Evolutionary conservation across 2,329 filamentous ascomycete species (phyloP), one percentile per base, ranked within the genome.

Genomic region (Aspergillus pseudoviridinutans): DNA sequence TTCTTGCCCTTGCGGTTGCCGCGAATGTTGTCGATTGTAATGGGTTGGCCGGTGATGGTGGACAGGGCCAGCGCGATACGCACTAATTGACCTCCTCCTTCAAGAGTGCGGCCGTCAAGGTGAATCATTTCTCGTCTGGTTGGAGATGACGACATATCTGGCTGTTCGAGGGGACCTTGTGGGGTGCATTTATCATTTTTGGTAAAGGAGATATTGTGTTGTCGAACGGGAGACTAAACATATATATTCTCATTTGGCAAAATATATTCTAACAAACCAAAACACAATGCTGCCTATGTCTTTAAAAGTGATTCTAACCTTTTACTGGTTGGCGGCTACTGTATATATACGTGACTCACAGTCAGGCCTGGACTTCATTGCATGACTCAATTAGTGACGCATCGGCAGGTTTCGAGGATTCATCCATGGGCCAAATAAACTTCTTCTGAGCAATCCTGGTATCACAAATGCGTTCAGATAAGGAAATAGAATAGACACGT

Each of bases 21-120:
- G 7, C 84, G 80, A 55, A 87, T 83, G 58, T 80, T 69, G 46
- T 72, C 74, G 60, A 87, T 80, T 25, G 71, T 73, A 51, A 87
- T 70, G 1, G 83, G 77, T 1, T 69, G 77, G 24, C 68, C 68
- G 5, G 80, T 83, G 17, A 87, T 73, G 4, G 81, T 79, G 1
- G 84, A 82, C 2, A 87, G 71, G 14, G 79, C 78, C 8, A 85
- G 63, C 2, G 83, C 82, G 53, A 83, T 78, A 24, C 84, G 82
- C 47, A 86, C 74, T 2, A 87, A 75, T 68, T 87, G 84, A 14
- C 84, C 84, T 27, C 84, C 84, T 42, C 84, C 84, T 77, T 87
- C 84, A 22, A 86, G 79, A 3, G 79, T 84, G 20, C 78, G 79
- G 50, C 84, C 84, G 65, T 84, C 78, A 10, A 86, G 70, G 51